A percentile compares a stretch with the other conserved stretches of the same genome.
phyloP scores from a whole-genome alignment of 2,329 filamentous ascomycete genomes.

The Stachybotrys chartarum region DNA sequence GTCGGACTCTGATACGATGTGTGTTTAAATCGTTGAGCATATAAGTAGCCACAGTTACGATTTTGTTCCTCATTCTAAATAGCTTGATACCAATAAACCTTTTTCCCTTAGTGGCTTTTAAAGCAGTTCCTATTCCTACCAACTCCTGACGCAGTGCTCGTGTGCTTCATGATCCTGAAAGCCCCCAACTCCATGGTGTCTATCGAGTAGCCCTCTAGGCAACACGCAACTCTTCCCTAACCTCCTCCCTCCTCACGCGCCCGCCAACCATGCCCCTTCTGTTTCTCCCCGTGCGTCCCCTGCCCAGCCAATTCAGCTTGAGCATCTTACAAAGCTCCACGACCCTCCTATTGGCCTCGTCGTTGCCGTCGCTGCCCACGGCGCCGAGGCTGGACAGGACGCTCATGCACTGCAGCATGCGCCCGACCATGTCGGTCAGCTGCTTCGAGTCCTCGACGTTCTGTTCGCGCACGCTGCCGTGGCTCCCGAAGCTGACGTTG shows the following conservation, averaged over 20 bases:
- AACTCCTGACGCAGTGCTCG: background rate
- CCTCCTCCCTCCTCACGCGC: slow-evolving; percentile 39
- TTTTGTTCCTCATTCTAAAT: too few relatives aligned
- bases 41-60: too few relatives aligned
- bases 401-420: slow-evolving; percentile 94
- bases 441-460: slow-evolving; percentile 65
- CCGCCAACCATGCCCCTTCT: slow-evolving; percentile 81
- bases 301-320: slow-evolving; percentile 94
- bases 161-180: slow-evolving; percentile 3
- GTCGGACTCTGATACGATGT: too few relatives aligned
- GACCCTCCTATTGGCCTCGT: slow-evolving; percentile 70
- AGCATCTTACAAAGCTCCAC: slow-evolving; percentile 78
- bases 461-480: slow-evolving; percentile 46
- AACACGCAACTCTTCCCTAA: slow-evolving; percentile 34
- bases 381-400: slow-evolving; percentile 69
- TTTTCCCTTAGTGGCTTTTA: background rate
- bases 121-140: background rate
- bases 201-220: slow-evolving; percentile 10
- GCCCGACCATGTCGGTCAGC: slow-evolving; percentile 86
- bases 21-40: too few relatives aligned
- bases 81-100: background rate
- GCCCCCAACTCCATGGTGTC: slow-evolving; percentile 1
- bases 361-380: slow-evolving; percentile 52
- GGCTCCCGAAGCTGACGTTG: slow-evolving; percentile 66
- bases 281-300: slow-evolving; percentile 83